Conservation (phyloP, 148 eudicot species). For the Pharnaceum exiguum region DNA sequence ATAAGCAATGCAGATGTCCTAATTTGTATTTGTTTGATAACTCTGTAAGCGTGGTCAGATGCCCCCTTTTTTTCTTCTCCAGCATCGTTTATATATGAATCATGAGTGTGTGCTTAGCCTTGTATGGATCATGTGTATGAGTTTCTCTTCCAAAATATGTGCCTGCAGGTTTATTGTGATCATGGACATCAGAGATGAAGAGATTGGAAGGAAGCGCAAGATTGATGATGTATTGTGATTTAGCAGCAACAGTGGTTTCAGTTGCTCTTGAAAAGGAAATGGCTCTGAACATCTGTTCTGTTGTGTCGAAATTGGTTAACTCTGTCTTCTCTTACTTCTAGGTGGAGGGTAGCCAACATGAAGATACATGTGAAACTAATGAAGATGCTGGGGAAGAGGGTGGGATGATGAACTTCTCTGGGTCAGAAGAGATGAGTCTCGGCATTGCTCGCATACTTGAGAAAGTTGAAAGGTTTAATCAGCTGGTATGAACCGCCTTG, state of each 20-base stretch:
- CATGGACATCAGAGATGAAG: constrained; percentile 44
- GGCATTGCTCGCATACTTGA: constrained; percentile 66
- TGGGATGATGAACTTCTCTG: constrained; percentile 34
- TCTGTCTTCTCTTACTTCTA: constrained; percentile 16
- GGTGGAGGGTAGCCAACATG: constrained; percentile 43
- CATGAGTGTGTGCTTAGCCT: background rate
- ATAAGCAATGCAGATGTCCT: no score
- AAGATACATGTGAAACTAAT: constrained; percentile 29
- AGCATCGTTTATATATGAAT: background rate
- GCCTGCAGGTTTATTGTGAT: constrained; percentile 12
- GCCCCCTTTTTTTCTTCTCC: no score
- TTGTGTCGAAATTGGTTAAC: constrained; percentile 5
- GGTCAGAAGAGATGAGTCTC: constrained; percentile 74
- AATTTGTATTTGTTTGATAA: no score
- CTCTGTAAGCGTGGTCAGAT: no score
- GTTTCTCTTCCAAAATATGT: background rate
- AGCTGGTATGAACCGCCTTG: constrained; percentile 40
- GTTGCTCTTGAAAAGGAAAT: background rate
- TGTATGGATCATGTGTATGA: background rate
- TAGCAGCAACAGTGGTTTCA: background rate
- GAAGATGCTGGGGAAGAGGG: constrained; percentile 54
- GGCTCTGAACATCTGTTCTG: background rate
- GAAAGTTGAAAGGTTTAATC: constrained; percentile 67
- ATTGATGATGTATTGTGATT: constrained; percentile 36
- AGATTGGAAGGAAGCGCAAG: constrained; percentile 46